phyloP scores from a whole-genome alignment of 805 yeast species.

The Candida corydali region DNA sequence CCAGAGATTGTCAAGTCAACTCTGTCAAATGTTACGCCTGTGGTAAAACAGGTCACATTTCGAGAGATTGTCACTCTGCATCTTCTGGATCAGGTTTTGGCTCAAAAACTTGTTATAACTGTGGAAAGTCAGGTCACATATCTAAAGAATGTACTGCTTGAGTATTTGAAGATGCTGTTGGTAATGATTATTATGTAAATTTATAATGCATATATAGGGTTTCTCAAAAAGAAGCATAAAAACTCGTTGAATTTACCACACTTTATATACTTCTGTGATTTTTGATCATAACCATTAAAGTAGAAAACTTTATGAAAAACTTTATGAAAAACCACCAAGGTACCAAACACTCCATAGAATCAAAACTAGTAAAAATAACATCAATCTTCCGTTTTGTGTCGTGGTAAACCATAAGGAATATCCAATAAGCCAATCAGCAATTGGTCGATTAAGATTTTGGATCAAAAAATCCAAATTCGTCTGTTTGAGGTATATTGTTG shows the following conservation, averaged over 20 bases:
- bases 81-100: conserved; percentile 43
- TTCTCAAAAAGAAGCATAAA: background rate
- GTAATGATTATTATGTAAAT: conserved; percentile 1
- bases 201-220: background rate
- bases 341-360: conserved; percentile 10
- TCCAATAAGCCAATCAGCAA: conserved; percentile 30
- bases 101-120: conserved; percentile 64
- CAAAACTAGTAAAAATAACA: conserved; percentile 15
- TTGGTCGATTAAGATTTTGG: conserved; percentile 21
- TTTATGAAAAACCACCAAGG: conserved; percentile 1
- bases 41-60: conserved; percentile 85
- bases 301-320: too few relatives aligned
- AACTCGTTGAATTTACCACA: too few relatives aligned
- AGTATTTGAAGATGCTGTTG: background rate
- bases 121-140: conserved; percentile 81
- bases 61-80: conserved; percentile 71
- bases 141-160: conserved; percentile 63
- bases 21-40: conserved; percentile 84
- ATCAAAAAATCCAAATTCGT: conserved; percentile 26
- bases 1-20: conserved; percentile 80
- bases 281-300: conserved; percentile 3
- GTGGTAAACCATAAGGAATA: conserved; percentile 31
- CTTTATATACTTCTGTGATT: too few relatives aligned
- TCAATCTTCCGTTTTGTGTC: conserved; percentile 30
- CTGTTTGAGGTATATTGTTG: conserved; percentile 33